A percentile compares a stretch with the other conserved stretches of the same genome.
phyloP scores from a whole-genome alignment of 2,329 filamentous ascomycete species.

The Hypoxylon rubiginosum region DNA sequence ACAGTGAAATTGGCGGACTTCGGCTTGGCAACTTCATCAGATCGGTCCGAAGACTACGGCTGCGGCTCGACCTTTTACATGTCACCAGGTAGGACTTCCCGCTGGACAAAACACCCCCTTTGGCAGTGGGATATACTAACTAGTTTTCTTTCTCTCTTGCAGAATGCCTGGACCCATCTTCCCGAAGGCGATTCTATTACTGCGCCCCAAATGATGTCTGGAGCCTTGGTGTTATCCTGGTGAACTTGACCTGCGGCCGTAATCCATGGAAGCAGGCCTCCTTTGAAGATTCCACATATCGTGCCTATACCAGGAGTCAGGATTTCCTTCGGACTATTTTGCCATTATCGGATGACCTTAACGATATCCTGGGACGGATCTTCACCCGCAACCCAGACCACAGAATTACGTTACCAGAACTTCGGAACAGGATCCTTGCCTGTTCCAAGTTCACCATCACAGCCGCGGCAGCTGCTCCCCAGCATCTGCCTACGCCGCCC shows the following conservation, averaged over 20 bases:
- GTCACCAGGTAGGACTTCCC: conserved; percentile 85
- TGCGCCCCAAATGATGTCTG: conserved; percentile 97
- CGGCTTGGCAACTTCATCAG: conserved; percentile 89
- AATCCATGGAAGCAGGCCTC: conserved; percentile 99
- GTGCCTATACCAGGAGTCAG: conserved; percentile 85
- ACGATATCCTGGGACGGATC: conserved; percentile 86
- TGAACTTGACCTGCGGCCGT: conserved; percentile 96
- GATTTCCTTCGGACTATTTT: conserved; percentile 94
- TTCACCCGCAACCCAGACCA: conserved; percentile 88
- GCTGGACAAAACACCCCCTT: conserved; percentile 14
- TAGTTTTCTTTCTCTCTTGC: conserved; percentile 44
- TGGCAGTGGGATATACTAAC: conserved; percentile 43
- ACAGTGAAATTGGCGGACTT: conserved; percentile 98
- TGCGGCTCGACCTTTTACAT: conserved; percentile 99
- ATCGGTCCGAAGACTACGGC: conserved; percentile 91
- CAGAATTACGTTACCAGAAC: conserved; percentile 84
- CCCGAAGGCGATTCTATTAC: conserved; percentile 83
- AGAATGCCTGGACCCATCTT: conserved; percentile 90
- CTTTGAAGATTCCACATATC: conserved; percentile 92
- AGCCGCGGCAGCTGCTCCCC: conserved; percentile 49
- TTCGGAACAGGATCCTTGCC: conserved; percentile 80
- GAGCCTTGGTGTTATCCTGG: conserved; percentile 97
- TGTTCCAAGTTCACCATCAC: conserved; percentile 80
- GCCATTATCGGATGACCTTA: conserved; percentile 89
- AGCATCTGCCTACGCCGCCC: conserved; percentile 57